Evolutionary conservation across 768 basidiomycete genomes (phyloP).

Genomic region (Cytidiella melzeri): DNA sequence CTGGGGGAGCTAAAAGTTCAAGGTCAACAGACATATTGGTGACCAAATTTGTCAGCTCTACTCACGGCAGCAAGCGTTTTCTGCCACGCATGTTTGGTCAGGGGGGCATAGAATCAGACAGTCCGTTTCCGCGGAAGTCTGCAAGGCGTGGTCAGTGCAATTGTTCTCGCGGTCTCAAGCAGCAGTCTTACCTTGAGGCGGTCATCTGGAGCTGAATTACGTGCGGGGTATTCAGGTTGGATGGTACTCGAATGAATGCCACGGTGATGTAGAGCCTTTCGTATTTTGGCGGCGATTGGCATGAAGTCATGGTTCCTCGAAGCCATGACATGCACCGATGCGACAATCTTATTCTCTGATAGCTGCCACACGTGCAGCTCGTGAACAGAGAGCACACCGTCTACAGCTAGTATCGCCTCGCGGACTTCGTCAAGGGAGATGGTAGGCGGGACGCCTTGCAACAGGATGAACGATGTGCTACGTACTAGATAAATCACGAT

Average conservation of each 20-base stretch:
- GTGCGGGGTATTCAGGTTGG: constrained; percentile 75
- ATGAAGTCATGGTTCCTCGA: constrained; percentile 84
- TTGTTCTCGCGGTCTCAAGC: neutral
- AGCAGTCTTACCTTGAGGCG: constrained; percentile 38
- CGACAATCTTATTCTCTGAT: constrained; percentile 90
- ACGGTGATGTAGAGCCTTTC: constrained; percentile 78
- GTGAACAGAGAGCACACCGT: constrained; percentile 85
- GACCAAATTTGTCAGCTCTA: no score
- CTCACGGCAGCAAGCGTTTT: constrained; percentile 81
- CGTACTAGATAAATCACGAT: constrained; percentile 44
- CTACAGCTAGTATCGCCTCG: constrained; percentile 69
- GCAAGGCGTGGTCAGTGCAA: neutral
- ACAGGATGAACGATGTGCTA: constrained; percentile 88
- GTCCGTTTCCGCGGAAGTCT: constrained; percentile 48
- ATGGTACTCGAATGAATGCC: constrained; percentile 95
- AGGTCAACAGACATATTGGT: no score
- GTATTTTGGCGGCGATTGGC: constrained; percentile 78
- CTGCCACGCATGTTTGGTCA: constrained; percentile 57
- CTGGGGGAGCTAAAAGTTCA: no score
- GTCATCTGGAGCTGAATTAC: constrained; percentile 37
- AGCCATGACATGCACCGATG: constrained; percentile 91
- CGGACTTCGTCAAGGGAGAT: constrained; percentile 89
- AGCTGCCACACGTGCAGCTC: constrained; percentile 98
- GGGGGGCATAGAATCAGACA: constrained; percentile 72
- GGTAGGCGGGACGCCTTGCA: constrained; percentile 89